Conservation (phyloP, 1,284 basidiomycete species). For the Rhizoctonia solani region DNA sequence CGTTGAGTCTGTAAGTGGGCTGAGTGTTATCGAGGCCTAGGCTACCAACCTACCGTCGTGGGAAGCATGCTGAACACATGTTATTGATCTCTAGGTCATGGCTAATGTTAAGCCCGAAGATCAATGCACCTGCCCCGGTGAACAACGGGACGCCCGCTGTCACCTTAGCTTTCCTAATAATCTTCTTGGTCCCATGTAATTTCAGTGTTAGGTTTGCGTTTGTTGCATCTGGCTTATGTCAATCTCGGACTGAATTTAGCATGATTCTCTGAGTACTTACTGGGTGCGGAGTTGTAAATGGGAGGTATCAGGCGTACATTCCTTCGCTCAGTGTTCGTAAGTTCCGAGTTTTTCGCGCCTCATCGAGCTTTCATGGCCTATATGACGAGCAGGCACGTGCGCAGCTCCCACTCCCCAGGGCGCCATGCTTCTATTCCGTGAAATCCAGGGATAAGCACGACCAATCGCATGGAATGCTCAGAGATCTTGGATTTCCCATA, state of each 20-base stretch:
- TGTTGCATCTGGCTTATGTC: neutral
- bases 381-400: neutral
- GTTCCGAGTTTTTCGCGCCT: slow-evolving; percentile 9
- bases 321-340: neutral
- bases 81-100: slow-evolving; percentile 58
- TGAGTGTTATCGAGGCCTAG: slow-evolving; percentile 34
- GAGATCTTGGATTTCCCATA: neutral
- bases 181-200: neutral
- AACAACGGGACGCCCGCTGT: slow-evolving; percentile 37
- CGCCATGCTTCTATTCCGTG: neutral
- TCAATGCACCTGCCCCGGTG: slow-evolving; percentile 61
- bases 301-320: too few species aligned
- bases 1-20: slow-evolving; percentile 59
- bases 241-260: neutral
- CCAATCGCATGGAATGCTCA: slow-evolving; percentile 12
- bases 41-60: slow-evolving; percentile 36
- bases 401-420: too few species aligned
- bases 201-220: neutral
- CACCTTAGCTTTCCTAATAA: neutral
- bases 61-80: slow-evolving; percentile 39
- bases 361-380: neutral
- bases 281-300: neutral
- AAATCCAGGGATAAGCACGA: slow-evolving; percentile 12
- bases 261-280: neutral
- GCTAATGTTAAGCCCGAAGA: slow-evolving; percentile 67